Percentiles rank a stretch among this genome's conserved stretches.
These are phyloP conservation scores for Globisporangium nodosum DNA, from an alignment of 352 stramenopile genomes.

Conservation along the genomic window DNA sequence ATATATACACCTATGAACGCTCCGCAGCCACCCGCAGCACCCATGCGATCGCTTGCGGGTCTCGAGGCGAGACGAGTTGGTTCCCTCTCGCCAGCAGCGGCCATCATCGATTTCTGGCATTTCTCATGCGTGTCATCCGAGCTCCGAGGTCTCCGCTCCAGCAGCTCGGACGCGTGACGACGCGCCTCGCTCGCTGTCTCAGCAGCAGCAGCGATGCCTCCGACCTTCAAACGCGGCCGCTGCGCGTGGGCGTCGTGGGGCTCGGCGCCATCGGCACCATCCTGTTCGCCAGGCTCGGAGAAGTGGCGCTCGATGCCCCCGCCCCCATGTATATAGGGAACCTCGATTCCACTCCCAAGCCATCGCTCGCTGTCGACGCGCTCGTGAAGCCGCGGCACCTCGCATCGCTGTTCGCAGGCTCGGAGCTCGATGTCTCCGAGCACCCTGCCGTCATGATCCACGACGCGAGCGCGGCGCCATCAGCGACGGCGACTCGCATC, in stretches of 20 bases:
- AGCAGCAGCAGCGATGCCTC: background rate
- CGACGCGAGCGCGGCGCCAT: background rate
- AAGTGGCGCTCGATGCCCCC: constrained; percentile 14
- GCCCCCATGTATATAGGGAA: no score
- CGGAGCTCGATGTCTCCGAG: background rate
- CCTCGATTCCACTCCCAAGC: background rate
- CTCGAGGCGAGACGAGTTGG: no score
- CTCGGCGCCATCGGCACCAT: constrained; percentile 71
- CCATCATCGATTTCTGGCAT: background rate
- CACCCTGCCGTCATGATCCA: constrained; percentile 9
- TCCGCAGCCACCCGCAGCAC: no score
- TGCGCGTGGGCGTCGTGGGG: constrained; percentile 56
- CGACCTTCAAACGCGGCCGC: constrained; percentile 11
- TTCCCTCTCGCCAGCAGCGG: no score
- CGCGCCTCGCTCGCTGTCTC: background rate
- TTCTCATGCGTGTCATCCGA: background rate
- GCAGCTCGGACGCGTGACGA: no score
- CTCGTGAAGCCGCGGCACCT: constrained; percentile 50
- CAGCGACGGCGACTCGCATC: background rate
- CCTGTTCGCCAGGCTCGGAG: constrained; percentile 52
- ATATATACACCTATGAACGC: no score
- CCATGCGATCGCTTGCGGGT: no score
- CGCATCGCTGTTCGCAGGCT: constrained; percentile 7
- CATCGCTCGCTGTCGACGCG: constrained; percentile 26
- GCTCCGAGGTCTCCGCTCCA: background rate